Evolutionary conservation across 2,329 filamentous ascomycete species (phyloP).

Genomic region (Penicillium griseofulvum): DNA sequence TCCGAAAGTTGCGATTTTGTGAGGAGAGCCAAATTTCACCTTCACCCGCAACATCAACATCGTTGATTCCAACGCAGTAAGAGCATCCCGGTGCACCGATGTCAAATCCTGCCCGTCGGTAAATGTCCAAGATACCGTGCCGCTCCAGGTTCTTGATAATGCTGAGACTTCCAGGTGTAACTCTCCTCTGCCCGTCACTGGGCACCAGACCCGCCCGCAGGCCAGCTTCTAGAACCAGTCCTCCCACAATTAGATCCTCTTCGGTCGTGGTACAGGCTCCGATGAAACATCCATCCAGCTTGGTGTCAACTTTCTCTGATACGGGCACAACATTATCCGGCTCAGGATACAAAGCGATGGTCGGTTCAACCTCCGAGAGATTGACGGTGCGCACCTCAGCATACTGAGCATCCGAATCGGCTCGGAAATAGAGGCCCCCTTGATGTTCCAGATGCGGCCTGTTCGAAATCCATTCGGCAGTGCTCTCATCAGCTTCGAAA

Average conservation of each 20-base stretch:
- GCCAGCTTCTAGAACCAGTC: conserved; percentile 41
- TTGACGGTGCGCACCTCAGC: conserved; percentile 39
- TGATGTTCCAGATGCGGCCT: conserved; percentile 8
- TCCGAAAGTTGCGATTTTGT: conserved; percentile 49
- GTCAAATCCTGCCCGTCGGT: conserved; percentile 43
- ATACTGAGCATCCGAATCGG: conserved; percentile 39
- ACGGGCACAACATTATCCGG: conserved; percentile 48
- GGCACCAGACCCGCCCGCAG: conserved; percentile 35
- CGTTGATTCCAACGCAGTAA: conserved; percentile 46
- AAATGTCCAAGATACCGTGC: conserved; percentile 38
- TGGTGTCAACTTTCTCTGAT: conserved; percentile 28
- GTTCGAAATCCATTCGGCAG: conserved; percentile 21
- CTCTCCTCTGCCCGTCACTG: conserved; percentile 37
- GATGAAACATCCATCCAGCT: conserved; percentile 47
- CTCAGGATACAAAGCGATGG: conserved; percentile 43
- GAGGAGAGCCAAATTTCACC: conserved; percentile 47
- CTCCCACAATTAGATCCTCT: conserved; percentile 47
- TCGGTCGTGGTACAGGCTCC: conserved; percentile 49
- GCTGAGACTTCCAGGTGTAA: conserved; percentile 42
- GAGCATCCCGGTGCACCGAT: conserved; percentile 45
- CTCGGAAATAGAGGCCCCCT: conserved; percentile 34
- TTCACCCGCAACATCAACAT: conserved; percentile 36
- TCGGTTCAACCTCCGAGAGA: conserved; percentile 37
- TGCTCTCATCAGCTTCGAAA: not conserved
- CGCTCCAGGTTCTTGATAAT: conserved; percentile 39